Conservation (phyloP, 2,329 filamentous ascomycete species). For the Clonostachys byssicola region DNA sequence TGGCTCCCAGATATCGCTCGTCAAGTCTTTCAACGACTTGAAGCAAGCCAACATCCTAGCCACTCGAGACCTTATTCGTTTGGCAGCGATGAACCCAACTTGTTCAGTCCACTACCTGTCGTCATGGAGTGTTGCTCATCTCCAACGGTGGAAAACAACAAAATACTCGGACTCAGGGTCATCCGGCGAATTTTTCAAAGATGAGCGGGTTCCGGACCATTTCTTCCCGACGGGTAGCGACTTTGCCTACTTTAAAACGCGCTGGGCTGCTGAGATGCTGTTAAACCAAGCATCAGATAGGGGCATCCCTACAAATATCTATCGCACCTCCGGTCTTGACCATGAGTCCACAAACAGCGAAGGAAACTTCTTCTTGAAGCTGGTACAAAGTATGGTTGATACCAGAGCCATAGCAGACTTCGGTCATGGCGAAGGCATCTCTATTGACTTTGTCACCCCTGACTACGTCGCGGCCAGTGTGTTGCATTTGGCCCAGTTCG, state of each 20-base stretch:
- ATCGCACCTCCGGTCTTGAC: not conserved
- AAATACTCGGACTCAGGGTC: conserved; percentile 3
- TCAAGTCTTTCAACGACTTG: conserved; percentile 14
- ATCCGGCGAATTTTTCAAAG: not conserved
- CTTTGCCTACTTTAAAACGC: conserved; percentile 17
- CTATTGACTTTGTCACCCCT: not conserved
- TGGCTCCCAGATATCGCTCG: conserved; percentile 16
- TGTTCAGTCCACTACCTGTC: conserved; percentile 14
- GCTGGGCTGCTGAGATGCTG: conserved; percentile 16
- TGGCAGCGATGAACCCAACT: conserved; percentile 9
- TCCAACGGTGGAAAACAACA: conserved; percentile 13
- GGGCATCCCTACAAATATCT: conserved; percentile 14
- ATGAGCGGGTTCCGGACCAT: not conserved
- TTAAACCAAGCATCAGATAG: conserved; percentile 13
- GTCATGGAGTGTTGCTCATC: conserved; percentile 16
- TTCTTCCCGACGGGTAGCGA: conserved; percentile 12
- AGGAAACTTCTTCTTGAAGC: not conserved
- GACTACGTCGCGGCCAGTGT: not conserved
- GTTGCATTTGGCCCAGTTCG: not conserved
- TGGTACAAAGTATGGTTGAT: not conserved
- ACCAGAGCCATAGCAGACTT: not conserved
- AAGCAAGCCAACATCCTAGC: conserved; percentile 12
- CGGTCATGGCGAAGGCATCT: not conserved
- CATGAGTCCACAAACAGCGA: not conserved
- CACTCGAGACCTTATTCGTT: conserved; percentile 14